phyloP scores from a whole-genome alignment of 495 filamentous ascomycete species.

The Xylaria nigripes region DNA sequence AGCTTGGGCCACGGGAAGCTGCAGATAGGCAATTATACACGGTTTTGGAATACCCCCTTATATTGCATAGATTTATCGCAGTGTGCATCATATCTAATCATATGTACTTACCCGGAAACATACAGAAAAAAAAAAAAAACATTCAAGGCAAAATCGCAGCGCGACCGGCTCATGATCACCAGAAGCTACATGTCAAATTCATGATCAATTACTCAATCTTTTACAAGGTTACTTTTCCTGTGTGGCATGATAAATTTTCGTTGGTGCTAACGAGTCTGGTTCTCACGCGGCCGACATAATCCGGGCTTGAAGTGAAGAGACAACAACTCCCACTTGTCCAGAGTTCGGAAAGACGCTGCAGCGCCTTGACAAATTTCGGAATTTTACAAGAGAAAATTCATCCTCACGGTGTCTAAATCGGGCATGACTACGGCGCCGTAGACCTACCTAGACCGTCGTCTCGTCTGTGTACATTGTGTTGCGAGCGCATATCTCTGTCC shows the following conservation, averaged over 20 bases:
- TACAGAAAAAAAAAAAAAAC: background rate
- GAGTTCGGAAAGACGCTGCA: background rate
- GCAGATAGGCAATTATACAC: background rate
- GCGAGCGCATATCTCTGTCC: background rate
- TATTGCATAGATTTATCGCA: background rate
- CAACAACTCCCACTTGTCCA: background rate
- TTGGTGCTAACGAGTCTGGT: background rate
- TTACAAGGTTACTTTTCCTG: background rate
- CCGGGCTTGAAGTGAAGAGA: background rate
- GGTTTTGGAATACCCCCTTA: too few species aligned
- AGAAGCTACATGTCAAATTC: conserved; percentile 16
- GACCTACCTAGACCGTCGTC: background rate
- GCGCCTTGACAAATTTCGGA: background rate
- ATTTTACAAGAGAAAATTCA: background rate
- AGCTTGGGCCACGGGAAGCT: conserved; percentile 7
- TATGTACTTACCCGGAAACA: background rate
- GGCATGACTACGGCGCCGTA: background rate
- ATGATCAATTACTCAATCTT: conserved; percentile 14
- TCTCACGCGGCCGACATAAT: background rate
- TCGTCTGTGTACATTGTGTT: background rate
- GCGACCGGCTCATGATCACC: conserved; percentile 4
- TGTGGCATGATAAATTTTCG: background rate
- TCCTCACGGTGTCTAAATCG: background rate
- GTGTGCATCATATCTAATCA: too few species aligned
- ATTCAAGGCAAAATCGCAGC: background rate